Evolutionary conservation across 371 early-diverging fungal species (phyloP).

Genomic region (Lichtheimia corymbifera): DNA sequence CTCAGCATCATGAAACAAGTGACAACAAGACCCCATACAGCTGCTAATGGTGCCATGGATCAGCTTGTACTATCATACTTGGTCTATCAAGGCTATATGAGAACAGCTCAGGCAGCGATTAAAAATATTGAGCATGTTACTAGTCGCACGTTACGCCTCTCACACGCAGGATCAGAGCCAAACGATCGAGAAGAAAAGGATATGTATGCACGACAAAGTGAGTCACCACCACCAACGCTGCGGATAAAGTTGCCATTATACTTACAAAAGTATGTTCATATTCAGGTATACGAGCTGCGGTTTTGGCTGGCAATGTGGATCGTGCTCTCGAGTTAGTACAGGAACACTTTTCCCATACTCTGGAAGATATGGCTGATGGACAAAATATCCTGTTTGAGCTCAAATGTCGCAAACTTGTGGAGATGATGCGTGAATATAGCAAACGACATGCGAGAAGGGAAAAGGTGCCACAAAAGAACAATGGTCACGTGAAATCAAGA

Average conservation of each 20-base stretch:
- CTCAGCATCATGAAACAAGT: constrained; percentile 5
- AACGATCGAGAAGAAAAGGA: constrained; percentile 22
- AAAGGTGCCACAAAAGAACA: constrained; percentile 39
- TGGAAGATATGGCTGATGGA: constrained; percentile 47
- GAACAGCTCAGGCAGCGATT: constrained; percentile 68
- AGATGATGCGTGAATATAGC: constrained; percentile 71
- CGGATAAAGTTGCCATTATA: background rate
- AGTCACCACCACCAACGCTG: background rate
- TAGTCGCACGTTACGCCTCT: constrained; percentile 6
- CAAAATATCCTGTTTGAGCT: constrained; percentile 70
- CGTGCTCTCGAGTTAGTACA: constrained; percentile 66
- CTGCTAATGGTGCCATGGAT: constrained; percentile 34
- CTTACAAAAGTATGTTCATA: background rate
- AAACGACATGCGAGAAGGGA: constrained; percentile 54
- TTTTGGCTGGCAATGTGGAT: constrained; percentile 75
- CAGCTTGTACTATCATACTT: constrained; percentile 75
- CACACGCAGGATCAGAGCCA: constrained; percentile 13
- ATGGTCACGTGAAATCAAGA: no score
- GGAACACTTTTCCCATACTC: constrained; percentile 62
- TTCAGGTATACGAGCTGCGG: constrained; percentile 64
- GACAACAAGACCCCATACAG: background rate
- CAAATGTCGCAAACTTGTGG: constrained; percentile 84
- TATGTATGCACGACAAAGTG: constrained; percentile 35
- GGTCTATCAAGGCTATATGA: constrained; percentile 76
- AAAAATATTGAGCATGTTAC: constrained; percentile 21